Percentiles rank a stretch among this genome's conserved stretches.
phyloP scores from a whole-genome alignment of 2,329 filamentous ascomycete species.

The Cryphonectria radicalis region DNA sequence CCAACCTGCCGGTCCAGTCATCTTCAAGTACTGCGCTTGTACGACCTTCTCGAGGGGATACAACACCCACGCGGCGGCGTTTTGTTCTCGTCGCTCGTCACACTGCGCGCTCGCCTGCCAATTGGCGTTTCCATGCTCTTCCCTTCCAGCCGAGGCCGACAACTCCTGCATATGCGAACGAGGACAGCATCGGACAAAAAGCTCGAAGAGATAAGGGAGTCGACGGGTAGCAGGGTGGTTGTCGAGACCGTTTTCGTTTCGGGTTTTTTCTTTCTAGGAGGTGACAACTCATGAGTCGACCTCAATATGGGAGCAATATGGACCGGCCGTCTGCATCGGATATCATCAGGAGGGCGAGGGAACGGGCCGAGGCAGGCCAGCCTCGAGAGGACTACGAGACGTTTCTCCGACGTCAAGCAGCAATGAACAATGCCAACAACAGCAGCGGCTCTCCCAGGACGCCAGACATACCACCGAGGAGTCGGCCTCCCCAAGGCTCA shows the following conservation, averaged over 20 bases:
- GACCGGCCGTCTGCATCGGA: slow-evolving; percentile 51
- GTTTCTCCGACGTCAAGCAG: slow-evolving; percentile 32
- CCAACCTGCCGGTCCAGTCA: slow-evolving; percentile 1
- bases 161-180: slow-evolving; percentile 34
- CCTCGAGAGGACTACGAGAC: slow-evolving; percentile 38
- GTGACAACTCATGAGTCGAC: slow-evolving; percentile 55
- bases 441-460: slow-evolving; percentile 31
- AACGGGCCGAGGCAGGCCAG: slow-evolving; percentile 51
- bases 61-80: slow-evolving; percentile 20
- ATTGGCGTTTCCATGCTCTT: slow-evolving; percentile 20
- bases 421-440: slow-evolving; percentile 36
- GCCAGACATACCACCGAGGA: slow-evolving; percentile 38
- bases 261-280: slow-evolving; percentile 31
- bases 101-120: slow-evolving; percentile 15
- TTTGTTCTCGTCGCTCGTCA: slow-evolving; percentile 27
- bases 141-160: slow-evolving; percentile 15
- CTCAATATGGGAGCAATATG: slow-evolving; percentile 59
- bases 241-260: not conserved
- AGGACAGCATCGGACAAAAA: slow-evolving; percentile 19
- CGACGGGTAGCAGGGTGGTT: slow-evolving; percentile 15
- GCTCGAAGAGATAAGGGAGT: slow-evolving; percentile 14
- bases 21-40: not conserved
- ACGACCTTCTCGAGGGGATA: slow-evolving; percentile 11
- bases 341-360: slow-evolving; percentile 59
- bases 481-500: slow-evolving; percentile 33